Conservation (phyloP, 2,329 filamentous ascomycete species). For the Didymellaceae sp. region DNA sequence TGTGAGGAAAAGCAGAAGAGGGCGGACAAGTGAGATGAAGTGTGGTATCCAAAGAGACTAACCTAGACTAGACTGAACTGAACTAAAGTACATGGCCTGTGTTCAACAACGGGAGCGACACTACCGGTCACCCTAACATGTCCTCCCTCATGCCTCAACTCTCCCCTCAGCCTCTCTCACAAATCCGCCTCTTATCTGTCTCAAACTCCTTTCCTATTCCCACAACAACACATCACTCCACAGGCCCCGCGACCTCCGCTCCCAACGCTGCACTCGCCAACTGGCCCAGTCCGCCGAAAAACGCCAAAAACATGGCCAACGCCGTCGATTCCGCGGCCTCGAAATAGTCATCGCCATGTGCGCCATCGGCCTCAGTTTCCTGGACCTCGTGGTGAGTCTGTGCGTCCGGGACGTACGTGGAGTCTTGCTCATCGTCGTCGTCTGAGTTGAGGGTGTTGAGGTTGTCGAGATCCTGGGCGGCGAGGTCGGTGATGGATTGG, state of each 20-base stretch:
- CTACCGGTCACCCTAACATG: too few relatives aligned
- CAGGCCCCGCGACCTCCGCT: constrained; percentile 41
- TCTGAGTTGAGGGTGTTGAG: background rate
- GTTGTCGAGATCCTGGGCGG: background rate
- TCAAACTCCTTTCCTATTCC: too few relatives aligned
- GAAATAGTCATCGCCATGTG: constrained; percentile 30
- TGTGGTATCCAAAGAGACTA: too few relatives aligned
- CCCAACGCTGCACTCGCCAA: constrained; percentile 43
- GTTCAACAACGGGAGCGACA: too few relatives aligned
- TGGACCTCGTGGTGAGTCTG: constrained; percentile 30
- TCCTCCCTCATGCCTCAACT: too few relatives aligned
- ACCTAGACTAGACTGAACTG: too few relatives aligned
- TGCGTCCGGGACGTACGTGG: constrained; percentile 35
- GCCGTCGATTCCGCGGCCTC: constrained; percentile 46
- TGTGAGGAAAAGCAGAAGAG: too few relatives aligned
- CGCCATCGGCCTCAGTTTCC: constrained; percentile 42
- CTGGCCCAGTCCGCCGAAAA: constrained; percentile 45
- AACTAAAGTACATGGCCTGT: too few relatives aligned
- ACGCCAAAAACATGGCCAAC: constrained; percentile 42
- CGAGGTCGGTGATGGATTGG: background rate
- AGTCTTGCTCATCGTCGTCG: constrained; percentile 18
- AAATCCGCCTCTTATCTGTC: too few relatives aligned
- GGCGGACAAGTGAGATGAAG: too few relatives aligned
- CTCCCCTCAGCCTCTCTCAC: too few relatives aligned
- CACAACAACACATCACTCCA: constrained; percentile 17